Percentiles rank a stretch among this genome's conserved stretches.
Conservation (phyloP, 2,329 filamentous ascomycete genomes). For the Stagonosporopsis cucurbitacearum region DNA sequence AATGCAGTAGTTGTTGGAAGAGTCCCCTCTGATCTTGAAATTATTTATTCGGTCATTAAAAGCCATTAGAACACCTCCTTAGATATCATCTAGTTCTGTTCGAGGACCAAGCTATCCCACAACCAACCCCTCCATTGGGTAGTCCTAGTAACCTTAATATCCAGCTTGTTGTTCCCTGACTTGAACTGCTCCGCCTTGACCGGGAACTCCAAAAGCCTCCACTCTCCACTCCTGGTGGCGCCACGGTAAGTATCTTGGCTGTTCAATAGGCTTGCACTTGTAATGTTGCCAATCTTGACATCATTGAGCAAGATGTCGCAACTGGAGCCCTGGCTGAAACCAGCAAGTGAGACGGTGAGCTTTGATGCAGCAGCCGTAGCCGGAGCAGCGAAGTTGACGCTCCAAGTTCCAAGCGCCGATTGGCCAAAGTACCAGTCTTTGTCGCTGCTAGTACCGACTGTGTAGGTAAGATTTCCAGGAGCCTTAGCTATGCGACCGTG, state of each 20-base stretch:
- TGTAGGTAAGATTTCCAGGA: constrained; percentile 56
- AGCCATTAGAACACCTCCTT: neutral
- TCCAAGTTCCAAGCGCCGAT: constrained; percentile 45
- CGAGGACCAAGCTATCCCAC: constrained; percentile 52
- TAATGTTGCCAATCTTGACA: constrained; percentile 51
- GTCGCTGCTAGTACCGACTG: constrained; percentile 44
- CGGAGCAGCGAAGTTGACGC: constrained; percentile 43
- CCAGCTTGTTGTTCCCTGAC: constrained; percentile 46
- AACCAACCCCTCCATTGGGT: constrained; percentile 52
- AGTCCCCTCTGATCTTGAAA: neutral
- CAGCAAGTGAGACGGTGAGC: constrained; percentile 54
- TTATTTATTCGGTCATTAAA: neutral
- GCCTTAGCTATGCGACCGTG: constrained; percentile 55
- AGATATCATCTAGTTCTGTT: constrained; percentile 28
- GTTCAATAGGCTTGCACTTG: constrained; percentile 45
- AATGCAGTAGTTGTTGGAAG: neutral
- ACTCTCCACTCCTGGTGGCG: constrained; percentile 57
- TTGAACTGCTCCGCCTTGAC: constrained; percentile 40
- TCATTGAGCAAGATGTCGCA: constrained; percentile 53
- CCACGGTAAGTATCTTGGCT: constrained; percentile 59
- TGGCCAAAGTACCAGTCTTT: constrained; percentile 60
- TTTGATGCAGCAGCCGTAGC: constrained; percentile 35
- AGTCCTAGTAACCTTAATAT: constrained; percentile 47
- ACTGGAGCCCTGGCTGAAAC: constrained; percentile 53
- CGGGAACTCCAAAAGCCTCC: constrained; percentile 54